Evolutionary conservation across 352 stramenopile genomes (phyloP).

Genomic region (Globisporangium cylindrosporum): DNA sequence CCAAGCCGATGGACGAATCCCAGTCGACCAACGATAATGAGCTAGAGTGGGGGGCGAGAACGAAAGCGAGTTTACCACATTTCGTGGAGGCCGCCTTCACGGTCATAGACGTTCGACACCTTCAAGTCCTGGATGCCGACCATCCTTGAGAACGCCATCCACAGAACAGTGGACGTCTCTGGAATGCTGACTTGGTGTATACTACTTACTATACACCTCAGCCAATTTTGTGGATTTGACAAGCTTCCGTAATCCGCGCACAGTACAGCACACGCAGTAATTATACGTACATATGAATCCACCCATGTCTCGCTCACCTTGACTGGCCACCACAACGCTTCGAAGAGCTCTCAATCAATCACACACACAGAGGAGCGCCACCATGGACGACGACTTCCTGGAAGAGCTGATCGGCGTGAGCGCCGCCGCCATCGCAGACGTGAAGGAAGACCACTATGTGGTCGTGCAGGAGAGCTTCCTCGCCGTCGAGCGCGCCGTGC

Average conservation of each 20-base stretch:
- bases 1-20: conserved; percentile 24
- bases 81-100: too few species aligned
- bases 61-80: too few species aligned
- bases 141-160: too few species aligned
- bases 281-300: not conserved
- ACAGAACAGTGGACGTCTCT: too few species aligned
- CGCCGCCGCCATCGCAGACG: conserved; percentile 34
- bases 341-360: conserved; percentile 8
- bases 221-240: not conserved
- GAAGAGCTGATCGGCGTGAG: conserved; percentile 59
- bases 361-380: conserved; percentile 10
- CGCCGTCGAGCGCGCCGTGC: conserved; percentile 46
- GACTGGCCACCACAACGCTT: conserved; percentile 17
- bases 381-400: conserved; percentile 59
- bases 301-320: not conserved
- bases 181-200: too few species aligned
- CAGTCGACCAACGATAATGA: too few species aligned
- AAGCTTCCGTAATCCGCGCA: conserved; percentile 49
- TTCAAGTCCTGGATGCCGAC: too few species aligned
- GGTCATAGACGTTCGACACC: too few species aligned
- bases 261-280: not conserved
- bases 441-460: conserved; percentile 35
- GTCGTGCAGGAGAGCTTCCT: conserved; percentile 37
- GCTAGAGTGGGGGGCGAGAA: too few species aligned
- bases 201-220: conserved; percentile 19